Evolutionary conservation across 208 protist species (phyloP).

Genomic region (Phytomonas serpens): DNA sequence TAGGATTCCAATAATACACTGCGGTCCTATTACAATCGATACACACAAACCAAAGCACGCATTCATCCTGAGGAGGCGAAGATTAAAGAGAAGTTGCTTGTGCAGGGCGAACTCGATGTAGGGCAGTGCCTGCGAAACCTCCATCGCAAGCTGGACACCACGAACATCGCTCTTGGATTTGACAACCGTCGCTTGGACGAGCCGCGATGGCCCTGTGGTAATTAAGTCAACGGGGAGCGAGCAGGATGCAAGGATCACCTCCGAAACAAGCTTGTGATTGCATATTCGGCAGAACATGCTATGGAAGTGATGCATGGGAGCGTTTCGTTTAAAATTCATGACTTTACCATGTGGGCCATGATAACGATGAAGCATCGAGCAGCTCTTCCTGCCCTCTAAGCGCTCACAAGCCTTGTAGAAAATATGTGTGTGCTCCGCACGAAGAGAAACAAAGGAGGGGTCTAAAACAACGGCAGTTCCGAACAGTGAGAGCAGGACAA

Average conservation of each 20-base stretch:
- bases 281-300: constrained; percentile 60
- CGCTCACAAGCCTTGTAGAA: constrained; percentile 41
- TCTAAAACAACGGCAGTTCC: constrained; percentile 88
- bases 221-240: constrained; percentile 64
- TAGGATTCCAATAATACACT: constrained; percentile 69
- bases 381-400: constrained; percentile 30
- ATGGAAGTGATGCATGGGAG: constrained; percentile 12
- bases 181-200: constrained; percentile 66
- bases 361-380: constrained; percentile 65
- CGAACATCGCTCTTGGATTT: constrained; percentile 62
- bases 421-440: constrained; percentile 57
- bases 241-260: constrained; percentile 76
- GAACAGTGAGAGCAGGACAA: constrained; percentile 77
- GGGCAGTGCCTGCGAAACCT: constrained; percentile 77
- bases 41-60: constrained; percentile 78
- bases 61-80: constrained; percentile 76
- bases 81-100: constrained; percentile 84
- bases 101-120: constrained; percentile 88
- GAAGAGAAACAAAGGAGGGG: constrained; percentile 37
- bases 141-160: constrained; percentile 66
- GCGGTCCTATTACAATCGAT: constrained; percentile 56
- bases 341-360: constrained; percentile 23
- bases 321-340: constrained; percentile 1
- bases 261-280: constrained; percentile 54
- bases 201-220: constrained; percentile 45